phyloP scores from a whole-genome alignment of 495 filamentous ascomycete species.

The Aspergillus baeticus region DNA sequence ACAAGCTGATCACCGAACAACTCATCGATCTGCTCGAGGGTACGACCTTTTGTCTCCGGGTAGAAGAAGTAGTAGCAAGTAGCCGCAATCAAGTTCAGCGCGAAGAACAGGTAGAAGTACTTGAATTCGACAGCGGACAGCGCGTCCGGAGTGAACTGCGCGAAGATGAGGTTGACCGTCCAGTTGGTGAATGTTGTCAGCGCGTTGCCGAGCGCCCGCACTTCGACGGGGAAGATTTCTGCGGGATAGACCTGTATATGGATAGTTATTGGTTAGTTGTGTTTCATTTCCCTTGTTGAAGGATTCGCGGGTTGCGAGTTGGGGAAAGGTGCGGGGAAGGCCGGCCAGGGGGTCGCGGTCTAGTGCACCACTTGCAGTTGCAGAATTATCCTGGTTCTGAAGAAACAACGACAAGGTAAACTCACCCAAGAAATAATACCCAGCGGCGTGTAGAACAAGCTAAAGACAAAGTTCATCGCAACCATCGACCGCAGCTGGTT shows the following conservation, averaged over 20 bases:
- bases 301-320: no score
- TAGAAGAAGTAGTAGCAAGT: constrained; percentile 42
- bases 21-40: constrained; percentile 53
- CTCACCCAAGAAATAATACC: constrained; percentile 50
- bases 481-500: constrained; percentile 18
- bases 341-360: no score
- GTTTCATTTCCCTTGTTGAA: not conserved
- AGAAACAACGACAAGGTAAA: no score
- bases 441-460: constrained; percentile 20
- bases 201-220: constrained; percentile 49
- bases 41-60: constrained; percentile 51
- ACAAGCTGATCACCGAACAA: constrained; percentile 43
- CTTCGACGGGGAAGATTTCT: constrained; percentile 54
- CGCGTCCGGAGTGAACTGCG: constrained; percentile 50
- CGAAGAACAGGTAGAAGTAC: constrained; percentile 51
- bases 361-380: no score
- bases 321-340: not conserved
- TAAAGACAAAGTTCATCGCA: constrained; percentile 22
- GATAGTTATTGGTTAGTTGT: no score
- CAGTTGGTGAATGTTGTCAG: constrained; percentile 52
- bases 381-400: no score
- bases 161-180: constrained; percentile 50
- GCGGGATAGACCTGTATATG: constrained; percentile 51
- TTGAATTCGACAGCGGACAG: constrained; percentile 43
- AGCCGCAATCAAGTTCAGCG: constrained; percentile 42